Percentiles rank a stretch among this genome's conserved stretches.
Conservation (phyloP, 768 basidiomycete species). For the Phylloporus scabripes region DNA sequence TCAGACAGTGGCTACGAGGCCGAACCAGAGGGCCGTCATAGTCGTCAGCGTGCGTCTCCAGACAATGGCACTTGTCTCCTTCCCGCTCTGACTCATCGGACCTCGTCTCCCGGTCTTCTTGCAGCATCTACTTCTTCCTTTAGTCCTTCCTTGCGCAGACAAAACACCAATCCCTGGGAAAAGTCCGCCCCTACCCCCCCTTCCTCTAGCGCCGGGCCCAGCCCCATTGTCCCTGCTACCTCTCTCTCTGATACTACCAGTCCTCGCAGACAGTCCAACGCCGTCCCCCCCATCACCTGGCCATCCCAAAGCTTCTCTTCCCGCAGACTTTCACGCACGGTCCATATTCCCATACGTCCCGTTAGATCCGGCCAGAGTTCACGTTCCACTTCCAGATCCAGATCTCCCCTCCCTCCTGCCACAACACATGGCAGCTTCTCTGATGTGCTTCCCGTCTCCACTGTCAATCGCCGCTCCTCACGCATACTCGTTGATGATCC, state of each 20-base stretch:
- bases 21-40: constrained; percentile 56
- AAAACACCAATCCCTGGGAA: constrained; percentile 64
- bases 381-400: constrained; percentile 90
- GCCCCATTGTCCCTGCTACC: constrained; percentile 55
- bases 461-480: constrained; percentile 68
- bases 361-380: constrained; percentile 77
- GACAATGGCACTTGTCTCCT: constrained; percentile 36
- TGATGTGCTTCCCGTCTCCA: constrained; percentile 41
- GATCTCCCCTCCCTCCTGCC: constrained; percentile 80
- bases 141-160: constrained; percentile 66
- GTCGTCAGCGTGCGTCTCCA: constrained; percentile 71
- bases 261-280: constrained; percentile 57
- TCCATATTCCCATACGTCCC: constrained; percentile 66
- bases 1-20: constrained; percentile 83
- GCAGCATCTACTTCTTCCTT: constrained; percentile 61
- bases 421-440: constrained; percentile 63
- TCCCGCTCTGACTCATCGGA: constrained; percentile 47
- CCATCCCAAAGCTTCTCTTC: constrained; percentile 52
- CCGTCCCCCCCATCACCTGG: constrained; percentile 50
- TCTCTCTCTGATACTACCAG: constrained; percentile 59
- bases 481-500: constrained; percentile 82
- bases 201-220: constrained; percentile 53
- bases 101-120: constrained; percentile 51
- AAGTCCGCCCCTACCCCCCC: constrained; percentile 43
- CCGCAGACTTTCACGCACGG: constrained; percentile 79